Percentiles rank a stretch among this genome's conserved stretches.
Evolutionary conservation across 768 basidiomycete species (phyloP).

Genomic region (Cystofilobasidium ferigula): DNA sequence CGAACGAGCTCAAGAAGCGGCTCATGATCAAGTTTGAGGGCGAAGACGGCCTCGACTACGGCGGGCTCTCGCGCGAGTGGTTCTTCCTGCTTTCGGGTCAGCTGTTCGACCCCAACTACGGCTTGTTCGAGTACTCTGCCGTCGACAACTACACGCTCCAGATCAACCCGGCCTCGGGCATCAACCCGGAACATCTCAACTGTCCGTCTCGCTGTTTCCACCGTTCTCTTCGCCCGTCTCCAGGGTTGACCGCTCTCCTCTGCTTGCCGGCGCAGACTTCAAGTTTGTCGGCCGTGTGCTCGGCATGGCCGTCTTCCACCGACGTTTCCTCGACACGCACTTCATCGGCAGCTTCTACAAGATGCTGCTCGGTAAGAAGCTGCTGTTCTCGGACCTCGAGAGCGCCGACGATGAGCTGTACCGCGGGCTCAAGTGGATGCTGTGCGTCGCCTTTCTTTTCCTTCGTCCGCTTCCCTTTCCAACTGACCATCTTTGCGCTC

Average conservation of each 20-base stretch:
- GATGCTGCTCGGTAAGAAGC: slow-evolving; percentile 98
- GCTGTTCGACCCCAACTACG: slow-evolving; percentile 99
- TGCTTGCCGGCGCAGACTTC: slow-evolving; percentile 68
- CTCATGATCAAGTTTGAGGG: slow-evolving; percentile 99
- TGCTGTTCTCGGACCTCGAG: slow-evolving; percentile 82
- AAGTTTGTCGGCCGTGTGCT: slow-evolving; percentile 96
- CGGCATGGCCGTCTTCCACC: slow-evolving; percentile 94
- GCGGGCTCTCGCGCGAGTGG: slow-evolving; percentile 95
- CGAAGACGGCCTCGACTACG: slow-evolving; percentile 97
- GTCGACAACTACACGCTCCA: slow-evolving; percentile 99
- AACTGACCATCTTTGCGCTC: not conserved
- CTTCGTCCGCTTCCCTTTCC: not conserved
- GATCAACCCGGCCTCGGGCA: slow-evolving; percentile 94
- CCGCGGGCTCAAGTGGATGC: slow-evolving; percentile 96
- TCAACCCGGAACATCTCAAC: slow-evolving; percentile 98
- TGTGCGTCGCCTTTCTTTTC: slow-evolving; percentile 49
- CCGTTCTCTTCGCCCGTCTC: not conserved
- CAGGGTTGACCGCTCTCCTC: too few relatives aligned
- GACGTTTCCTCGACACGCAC: slow-evolving; percentile 96
- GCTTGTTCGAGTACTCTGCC: slow-evolving; percentile 97
- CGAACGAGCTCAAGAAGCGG: slow-evolving; percentile 94
- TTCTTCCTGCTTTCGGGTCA: slow-evolving; percentile 99
- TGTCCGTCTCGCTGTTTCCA: slow-evolving; percentile 37
- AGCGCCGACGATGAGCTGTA: slow-evolving; percentile 91
- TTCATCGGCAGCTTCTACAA: slow-evolving; percentile 99